These are phyloP conservation scores for Albugo candida DNA, from an alignment of 352 stramenopile species.

Conservation along the genomic window DNA sequence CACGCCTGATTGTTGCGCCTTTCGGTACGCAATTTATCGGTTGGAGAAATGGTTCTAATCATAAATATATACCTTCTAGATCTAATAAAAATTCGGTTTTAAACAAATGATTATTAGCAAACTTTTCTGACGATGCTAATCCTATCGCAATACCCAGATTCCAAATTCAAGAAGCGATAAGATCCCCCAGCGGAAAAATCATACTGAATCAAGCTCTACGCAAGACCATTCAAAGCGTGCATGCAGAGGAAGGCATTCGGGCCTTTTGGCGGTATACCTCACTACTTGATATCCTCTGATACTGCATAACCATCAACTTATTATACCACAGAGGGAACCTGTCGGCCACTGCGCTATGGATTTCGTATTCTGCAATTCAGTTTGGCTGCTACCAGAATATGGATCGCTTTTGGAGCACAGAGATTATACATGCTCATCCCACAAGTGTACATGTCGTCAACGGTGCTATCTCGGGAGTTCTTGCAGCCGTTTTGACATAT, in stretches of 20 bases:
- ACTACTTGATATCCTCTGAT: background rate
- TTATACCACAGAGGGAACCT: slow-evolving; percentile 26
- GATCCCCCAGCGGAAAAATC: slow-evolving; percentile 6
- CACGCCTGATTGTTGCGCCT: slow-evolving; percentile 47
- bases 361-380: slow-evolving; percentile 65
- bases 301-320: background rate
- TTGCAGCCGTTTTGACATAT: slow-evolving; percentile 82
- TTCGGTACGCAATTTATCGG: slow-evolving; percentile 15
- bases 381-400: slow-evolving; percentile 50
- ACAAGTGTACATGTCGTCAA: slow-evolving; percentile 39
- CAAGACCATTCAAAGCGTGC: slow-evolving; percentile 44
- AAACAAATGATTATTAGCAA: background rate
- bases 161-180: slow-evolving; percentile 47
- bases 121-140: slow-evolving; percentile 3
- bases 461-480: slow-evolving; percentile 72
- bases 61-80: slow-evolving; percentile 2
- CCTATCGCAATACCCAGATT: slow-evolving; percentile 73
- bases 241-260: slow-evolving; percentile 54
- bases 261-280: slow-evolving; percentile 46
- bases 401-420: slow-evolving; percentile 15
- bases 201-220: slow-evolving; percentile 20
- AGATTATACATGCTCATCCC: slow-evolving; percentile 8
- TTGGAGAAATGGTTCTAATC: background rate
- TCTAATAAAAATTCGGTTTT: background rate
- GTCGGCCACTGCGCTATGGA: slow-evolving; percentile 50